phyloP scores from a whole-genome alignment of 2,329 filamentous ascomycete genomes.

The Thielaviopsis populi region DNA sequence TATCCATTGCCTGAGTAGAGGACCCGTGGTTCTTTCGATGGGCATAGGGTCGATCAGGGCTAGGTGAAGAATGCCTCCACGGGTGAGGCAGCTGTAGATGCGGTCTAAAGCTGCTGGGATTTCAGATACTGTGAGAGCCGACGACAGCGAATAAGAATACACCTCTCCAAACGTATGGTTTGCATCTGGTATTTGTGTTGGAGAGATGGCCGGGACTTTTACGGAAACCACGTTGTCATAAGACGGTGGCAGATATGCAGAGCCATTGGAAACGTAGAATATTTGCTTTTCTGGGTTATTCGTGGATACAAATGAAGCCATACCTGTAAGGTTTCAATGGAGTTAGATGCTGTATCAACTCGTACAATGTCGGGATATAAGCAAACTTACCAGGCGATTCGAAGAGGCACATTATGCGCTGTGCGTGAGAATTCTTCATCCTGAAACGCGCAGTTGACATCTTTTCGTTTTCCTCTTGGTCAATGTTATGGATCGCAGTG shows the following conservation, averaged over 20 bases:
- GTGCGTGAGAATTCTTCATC: constrained; percentile 9
- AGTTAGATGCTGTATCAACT: neutral
- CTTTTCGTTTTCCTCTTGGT: constrained; percentile 7
- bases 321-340: constrained; percentile 25
- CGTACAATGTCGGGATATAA: neutral
- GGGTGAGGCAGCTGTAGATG: constrained; percentile 40
- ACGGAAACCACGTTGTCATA: constrained; percentile 30
- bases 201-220: constrained; percentile 26
- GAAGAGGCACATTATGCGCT: constrained; percentile 33
- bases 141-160: constrained; percentile 40
- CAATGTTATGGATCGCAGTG: constrained; percentile 37
- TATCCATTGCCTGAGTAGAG: constrained; percentile 44
- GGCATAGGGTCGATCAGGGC: constrained; percentile 50
- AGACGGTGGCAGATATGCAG: constrained; percentile 13
- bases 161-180: constrained; percentile 33
- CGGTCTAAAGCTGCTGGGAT: constrained; percentile 41
- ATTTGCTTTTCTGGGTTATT: constrained; percentile 28
- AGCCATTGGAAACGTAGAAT: constrained; percentile 31
- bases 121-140: constrained; percentile 39
- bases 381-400: constrained; percentile 33
- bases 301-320: constrained; percentile 35
- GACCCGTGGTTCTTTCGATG: constrained; percentile 39
- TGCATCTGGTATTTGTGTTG: constrained; percentile 26
- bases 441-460: neutral
- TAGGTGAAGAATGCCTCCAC: constrained; percentile 42